A percentile compares a stretch with the other conserved stretches of the same genome.
Conservation (phyloP, 1,139 yeast genomes). For the Kodamaea arcana region DNA sequence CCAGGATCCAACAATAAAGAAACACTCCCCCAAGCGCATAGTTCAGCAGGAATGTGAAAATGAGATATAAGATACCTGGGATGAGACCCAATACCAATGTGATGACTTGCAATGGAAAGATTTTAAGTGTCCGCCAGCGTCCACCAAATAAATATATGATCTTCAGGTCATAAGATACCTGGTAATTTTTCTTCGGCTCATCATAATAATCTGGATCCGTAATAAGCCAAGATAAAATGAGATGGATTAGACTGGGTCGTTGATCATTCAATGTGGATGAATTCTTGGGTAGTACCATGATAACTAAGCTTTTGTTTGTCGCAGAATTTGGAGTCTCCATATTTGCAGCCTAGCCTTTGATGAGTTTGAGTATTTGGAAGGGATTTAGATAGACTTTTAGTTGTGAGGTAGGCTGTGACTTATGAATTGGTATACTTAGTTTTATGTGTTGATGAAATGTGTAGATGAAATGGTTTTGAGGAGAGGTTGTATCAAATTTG, state of each 20-base stretch:
- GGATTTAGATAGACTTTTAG: too few species aligned
- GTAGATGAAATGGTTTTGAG: too few species aligned
- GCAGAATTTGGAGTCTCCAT: too few species aligned
- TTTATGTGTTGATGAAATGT: too few species aligned
- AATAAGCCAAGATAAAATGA: slow-evolving; percentile 39
- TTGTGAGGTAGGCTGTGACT: too few species aligned
- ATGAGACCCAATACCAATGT: slow-evolving; percentile 34
- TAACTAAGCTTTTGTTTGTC: too few species aligned
- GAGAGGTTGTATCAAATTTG: too few species aligned
- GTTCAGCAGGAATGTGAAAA: slow-evolving; percentile 37
- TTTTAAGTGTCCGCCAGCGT: slow-evolving; percentile 43
- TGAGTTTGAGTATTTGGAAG: too few species aligned
- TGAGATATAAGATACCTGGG: slow-evolving; percentile 47
- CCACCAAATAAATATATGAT: slow-evolving; percentile 62
- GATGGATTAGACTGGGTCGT: slow-evolving; percentile 9
- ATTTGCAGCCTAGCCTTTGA: too few species aligned
- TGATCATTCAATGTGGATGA: too few species aligned
- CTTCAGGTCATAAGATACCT: slow-evolving; percentile 25
- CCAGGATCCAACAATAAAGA: slow-evolving; percentile 52
- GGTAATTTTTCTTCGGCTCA: slow-evolving; percentile 27
- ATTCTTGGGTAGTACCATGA: too few species aligned
- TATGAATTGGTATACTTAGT: too few species aligned
- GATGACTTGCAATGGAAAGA: slow-evolving; percentile 13
- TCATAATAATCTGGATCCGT: slow-evolving; percentile 33
- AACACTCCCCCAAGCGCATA: slow-evolving; percentile 59